Conservation (phyloP, 805 yeast genomes). For the Torulaspora franciscae region DNA sequence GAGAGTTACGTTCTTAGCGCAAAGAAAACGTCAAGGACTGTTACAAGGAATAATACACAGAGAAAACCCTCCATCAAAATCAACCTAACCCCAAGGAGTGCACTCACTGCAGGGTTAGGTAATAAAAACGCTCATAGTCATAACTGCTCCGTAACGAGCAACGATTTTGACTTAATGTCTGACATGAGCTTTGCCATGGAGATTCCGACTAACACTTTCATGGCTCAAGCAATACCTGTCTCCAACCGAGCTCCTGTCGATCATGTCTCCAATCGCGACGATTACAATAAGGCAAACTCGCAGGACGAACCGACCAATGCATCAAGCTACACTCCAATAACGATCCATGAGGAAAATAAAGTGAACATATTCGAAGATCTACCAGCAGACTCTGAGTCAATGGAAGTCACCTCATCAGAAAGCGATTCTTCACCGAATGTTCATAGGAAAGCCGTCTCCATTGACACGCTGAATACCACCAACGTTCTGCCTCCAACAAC, state of each 20-base stretch:
- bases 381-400: constrained; percentile 22
- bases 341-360: constrained; percentile 12
- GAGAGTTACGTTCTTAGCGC: constrained; percentile 2
- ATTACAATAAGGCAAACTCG: neutral
- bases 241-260: constrained; percentile 18
- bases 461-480: constrained; percentile 32
- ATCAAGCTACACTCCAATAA: constrained; percentile 4
- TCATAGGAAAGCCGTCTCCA: constrained; percentile 33
- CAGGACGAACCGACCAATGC: neutral
- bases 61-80: constrained; percentile 18
- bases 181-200: constrained; percentile 32
- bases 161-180: constrained; percentile 20
- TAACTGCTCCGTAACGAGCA: constrained; percentile 12
- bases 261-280: constrained; percentile 5
- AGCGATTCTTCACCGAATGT: constrained; percentile 21
- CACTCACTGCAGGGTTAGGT: constrained; percentile 7
- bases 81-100: constrained; percentile 13
- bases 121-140: constrained; percentile 7
- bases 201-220: constrained; percentile 26
- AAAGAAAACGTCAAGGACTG: neutral
- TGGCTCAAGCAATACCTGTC: constrained; percentile 32
- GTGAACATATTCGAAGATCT: constrained; percentile 34
- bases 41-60: constrained; percentile 8
- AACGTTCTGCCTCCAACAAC: constrained; percentile 31
- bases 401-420: constrained; percentile 21